These are phyloP conservation scores for Carallia brachiata DNA, from an alignment of 345 rosid species.

Conservation along the genomic window DNA sequence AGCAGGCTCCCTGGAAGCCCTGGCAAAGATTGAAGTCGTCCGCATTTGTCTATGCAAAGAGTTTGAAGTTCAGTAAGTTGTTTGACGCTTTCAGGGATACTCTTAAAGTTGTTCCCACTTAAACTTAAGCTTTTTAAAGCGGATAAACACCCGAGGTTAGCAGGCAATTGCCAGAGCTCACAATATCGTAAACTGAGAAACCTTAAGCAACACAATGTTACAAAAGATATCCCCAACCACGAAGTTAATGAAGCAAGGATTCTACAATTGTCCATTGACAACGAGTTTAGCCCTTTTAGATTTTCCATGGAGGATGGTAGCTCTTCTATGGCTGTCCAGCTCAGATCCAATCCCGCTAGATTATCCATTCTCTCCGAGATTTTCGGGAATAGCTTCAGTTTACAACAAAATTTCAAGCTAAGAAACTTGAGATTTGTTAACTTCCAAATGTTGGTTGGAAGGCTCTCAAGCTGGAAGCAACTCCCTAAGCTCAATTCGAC, in stretches of 20 bases:
- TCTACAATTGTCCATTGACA: too few relatives aligned
- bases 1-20: too few relatives aligned
- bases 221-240: too few relatives aligned
- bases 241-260: too few relatives aligned
- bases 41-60: neutral
- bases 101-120: neutral
- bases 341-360: too few relatives aligned
- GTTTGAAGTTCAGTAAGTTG: neutral
- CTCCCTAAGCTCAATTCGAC: constrained; percentile 5
- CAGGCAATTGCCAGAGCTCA: neutral
- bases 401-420: neutral
- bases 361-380: too few relatives aligned
- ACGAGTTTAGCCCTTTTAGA: too few relatives aligned
- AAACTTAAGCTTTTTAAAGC: neutral
- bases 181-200: neutral
- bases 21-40: neutral
- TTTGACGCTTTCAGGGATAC: constrained; percentile 6
- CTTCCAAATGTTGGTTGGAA: constrained; percentile 1
- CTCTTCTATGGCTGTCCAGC: too few relatives aligned
- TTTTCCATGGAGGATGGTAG: too few relatives aligned
- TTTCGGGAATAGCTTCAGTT: too few relatives aligned
- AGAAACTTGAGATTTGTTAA: neutral
- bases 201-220: too few relatives aligned
- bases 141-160: neutral
- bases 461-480: neutral